Conservation (phyloP, 129 eudicot species). For the Flaveria linearis region DNA sequence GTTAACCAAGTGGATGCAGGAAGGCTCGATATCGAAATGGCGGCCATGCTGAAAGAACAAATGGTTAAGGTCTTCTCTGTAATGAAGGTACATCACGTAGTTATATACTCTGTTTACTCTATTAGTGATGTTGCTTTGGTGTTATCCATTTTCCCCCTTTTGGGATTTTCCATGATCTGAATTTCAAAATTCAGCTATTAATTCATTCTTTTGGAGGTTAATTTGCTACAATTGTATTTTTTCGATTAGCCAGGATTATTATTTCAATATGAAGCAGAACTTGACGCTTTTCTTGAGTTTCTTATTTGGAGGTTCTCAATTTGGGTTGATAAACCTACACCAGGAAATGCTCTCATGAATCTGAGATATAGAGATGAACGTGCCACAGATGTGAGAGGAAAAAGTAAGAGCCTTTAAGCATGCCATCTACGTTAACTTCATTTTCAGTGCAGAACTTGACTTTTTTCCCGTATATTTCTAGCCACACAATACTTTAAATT, state of each 20-base stretch:
- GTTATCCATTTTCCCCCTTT: too few species aligned
- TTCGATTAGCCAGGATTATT: conserved; percentile 98
- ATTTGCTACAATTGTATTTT: conserved; percentile 46
- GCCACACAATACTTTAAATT: not conserved
- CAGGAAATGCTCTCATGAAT: conserved; percentile 97
- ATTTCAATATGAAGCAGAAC: conserved; percentile 96
- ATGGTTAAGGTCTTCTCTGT: conserved; percentile 80
- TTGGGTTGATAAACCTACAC: conserved; percentile 99
- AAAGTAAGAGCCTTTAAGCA: conserved; percentile 52
- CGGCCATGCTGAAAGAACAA: conserved; percentile 98
- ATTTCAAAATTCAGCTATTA: not conserved
- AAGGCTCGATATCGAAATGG: conserved; percentile 90
- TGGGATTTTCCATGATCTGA: too few species aligned
- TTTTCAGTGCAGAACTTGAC: not conserved
- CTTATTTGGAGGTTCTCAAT: conserved; percentile 97
- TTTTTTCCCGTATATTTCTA: not conserved
- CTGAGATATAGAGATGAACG: conserved; percentile 96
- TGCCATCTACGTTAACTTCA: conserved; percentile 11
- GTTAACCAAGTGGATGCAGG: conserved; percentile 98
- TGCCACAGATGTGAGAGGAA: conserved; percentile 64
- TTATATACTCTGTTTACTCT: not conserved
- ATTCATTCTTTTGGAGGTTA: conserved; percentile 30
- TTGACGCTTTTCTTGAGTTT: conserved; percentile 98
- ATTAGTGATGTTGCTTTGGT: too few species aligned
- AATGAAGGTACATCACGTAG: conserved; percentile 68